phyloP scores from a whole-genome alignment of 169 alveolate genomes.

The Eimeria necatrix region DNA sequence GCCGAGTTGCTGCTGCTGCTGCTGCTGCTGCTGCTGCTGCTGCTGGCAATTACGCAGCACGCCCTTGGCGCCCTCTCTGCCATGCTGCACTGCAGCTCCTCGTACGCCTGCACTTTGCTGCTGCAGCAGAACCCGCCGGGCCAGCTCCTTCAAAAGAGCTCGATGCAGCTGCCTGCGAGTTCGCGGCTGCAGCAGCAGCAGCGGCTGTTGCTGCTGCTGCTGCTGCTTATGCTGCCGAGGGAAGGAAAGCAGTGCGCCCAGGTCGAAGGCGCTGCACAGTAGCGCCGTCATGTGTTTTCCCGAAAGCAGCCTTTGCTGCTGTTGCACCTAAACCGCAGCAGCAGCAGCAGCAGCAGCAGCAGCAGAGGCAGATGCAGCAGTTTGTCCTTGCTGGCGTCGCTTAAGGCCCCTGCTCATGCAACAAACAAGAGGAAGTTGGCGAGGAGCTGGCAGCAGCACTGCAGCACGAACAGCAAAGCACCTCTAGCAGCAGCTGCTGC shows the following conservation, averaged over 20 bases:
- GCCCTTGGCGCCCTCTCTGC: background rate
- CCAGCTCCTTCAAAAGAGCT: background rate
- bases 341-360: slow-evolving; percentile 20
- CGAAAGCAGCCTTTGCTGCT: background rate
- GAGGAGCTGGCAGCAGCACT: background rate
- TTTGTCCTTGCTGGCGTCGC: background rate
- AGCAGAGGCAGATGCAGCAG: background rate
- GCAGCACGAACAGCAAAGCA: background rate
- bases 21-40: background rate
- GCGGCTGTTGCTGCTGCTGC: background rate
- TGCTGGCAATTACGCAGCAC: background rate
- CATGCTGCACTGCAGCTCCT: background rate
- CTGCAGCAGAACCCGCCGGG: background rate
- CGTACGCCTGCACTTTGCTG: background rate
- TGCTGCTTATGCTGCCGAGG: background rate
- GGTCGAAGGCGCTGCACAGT: slow-evolving; percentile 28
- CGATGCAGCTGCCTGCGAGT: background rate
- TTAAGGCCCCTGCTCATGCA: background rate
- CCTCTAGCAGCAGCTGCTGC: slow-evolving; percentile 37
- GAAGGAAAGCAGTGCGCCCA: background rate
- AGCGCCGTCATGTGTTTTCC: slow-evolving; percentile 10
- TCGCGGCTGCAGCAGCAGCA: slow-evolving; percentile 32
- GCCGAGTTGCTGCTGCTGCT: slow-evolving; percentile 34
- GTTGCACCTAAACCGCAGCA: slow-evolving; percentile 5
- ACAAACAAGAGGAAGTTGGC: background rate